These are phyloP conservation scores for Macrocybe gigantea DNA, from an alignment of 768 basidiomycete genomes.

Conservation along the genomic window DNA sequence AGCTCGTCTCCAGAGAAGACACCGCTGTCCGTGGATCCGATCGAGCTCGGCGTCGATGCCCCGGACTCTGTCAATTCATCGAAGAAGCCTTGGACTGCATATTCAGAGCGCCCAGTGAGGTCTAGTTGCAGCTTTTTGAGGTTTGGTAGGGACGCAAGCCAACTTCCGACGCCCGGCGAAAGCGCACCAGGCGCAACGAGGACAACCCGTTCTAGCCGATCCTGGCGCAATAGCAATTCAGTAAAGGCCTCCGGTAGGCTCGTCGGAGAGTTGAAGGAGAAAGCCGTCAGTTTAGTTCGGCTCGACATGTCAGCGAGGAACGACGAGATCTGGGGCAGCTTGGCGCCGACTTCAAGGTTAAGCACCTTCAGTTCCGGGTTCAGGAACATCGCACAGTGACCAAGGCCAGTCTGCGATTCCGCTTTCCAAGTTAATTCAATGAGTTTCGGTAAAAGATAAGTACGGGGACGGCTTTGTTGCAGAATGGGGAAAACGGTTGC, in stretches of 20 bases:
- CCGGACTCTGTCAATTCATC: conserved; percentile 66
- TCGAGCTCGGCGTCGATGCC: conserved; percentile 63
- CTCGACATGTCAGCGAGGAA: conserved; percentile 63
- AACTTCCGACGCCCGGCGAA: conserved; percentile 63
- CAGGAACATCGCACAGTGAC: conserved; percentile 60
- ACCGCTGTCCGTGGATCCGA: conserved; percentile 66
- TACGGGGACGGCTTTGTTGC: conserved; percentile 54
- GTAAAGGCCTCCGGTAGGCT: conserved; percentile 69
- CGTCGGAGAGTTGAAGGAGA: conserved; percentile 66
- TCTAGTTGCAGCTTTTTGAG: conserved; percentile 67
- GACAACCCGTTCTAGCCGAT: conserved; percentile 51
- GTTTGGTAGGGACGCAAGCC: conserved; percentile 59
- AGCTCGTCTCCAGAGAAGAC: conserved; percentile 74
- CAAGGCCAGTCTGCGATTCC: conserved; percentile 59
- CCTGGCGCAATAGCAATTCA: conserved; percentile 55
- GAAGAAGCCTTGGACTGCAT: conserved; percentile 79
- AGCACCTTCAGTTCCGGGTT: conserved; percentile 55
- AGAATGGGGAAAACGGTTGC: conserved; percentile 63
- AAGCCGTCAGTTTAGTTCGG: conserved; percentile 56
- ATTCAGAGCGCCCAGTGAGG: conserved; percentile 58
- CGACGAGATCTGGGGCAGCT: conserved; percentile 50
- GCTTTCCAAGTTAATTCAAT: conserved; percentile 68
- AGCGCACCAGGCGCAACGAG: conserved; percentile 75
- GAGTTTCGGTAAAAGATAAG: conserved; percentile 65
- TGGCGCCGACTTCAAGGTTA: conserved; percentile 57